Evolutionary conservation across 164 flowering plant species (phyloP), one percentile per base, ranked within the genome.

Genomic region (Aristolochia californica): DNA sequence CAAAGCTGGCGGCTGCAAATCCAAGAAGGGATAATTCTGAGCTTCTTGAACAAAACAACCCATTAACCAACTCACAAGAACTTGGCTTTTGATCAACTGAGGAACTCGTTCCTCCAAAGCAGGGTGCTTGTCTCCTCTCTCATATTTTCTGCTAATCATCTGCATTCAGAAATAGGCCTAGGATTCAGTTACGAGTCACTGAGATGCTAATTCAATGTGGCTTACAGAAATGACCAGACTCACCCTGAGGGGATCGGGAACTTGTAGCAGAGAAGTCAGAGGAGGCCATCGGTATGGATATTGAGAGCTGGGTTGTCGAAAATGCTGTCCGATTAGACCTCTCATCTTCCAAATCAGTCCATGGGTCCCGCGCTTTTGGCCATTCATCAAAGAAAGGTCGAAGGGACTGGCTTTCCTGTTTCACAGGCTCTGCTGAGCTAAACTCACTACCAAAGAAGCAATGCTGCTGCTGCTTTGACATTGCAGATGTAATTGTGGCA

Each of bases 311-410:
- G 44, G 96, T 88, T 3, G 93, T 83, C 14, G 91, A 85, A 71
- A 81, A 85, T 22, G 85, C 69, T 25, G 77, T 76, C 34, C 80
- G 80, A 66, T 75, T 76, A 59, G 86, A 78, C 64, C 83, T 72
- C 24, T 77, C 85, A 23, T 80, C 87, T 40, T 83, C 96, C 21
- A 85, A 80, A 60, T 74, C 78, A 34, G 88, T 72, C 96, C 96
- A 85, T 2, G 91, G 72, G 57, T 80, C 96, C 51, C 88, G 68
- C 26, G 78, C 59, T 71, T 80, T 79, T 13, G 93, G 96, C 96
- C 91, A 85, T 71, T 87, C 96, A 49, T 82, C 87, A 60, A 84
- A 84, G 74, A 87, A 84, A 22, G 87, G 91, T 17, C 85, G 89
- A 54, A 87, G 84, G 14, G 85, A 63, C 51, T 81, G 85, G 23